A percentile compares a stretch with the other conserved stretches of the same genome.
phyloP scores from a whole-genome alignment of 495 filamentous ascomycete species.

The Oleoguttula mirabilis region DNA sequence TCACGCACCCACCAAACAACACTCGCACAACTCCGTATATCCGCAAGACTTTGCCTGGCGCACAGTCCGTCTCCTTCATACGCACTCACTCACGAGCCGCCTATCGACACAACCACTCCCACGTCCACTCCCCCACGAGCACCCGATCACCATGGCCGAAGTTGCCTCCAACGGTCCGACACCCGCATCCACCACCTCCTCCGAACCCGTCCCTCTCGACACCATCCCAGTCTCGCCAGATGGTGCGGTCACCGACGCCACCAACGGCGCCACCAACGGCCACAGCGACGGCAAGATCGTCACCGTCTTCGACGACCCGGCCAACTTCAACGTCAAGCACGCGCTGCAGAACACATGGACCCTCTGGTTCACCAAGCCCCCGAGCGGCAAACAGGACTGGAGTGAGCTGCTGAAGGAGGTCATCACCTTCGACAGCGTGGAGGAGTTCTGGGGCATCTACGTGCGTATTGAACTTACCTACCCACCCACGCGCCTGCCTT shows the following conservation, averaged over 20 bases:
- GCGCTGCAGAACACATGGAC: slow-evolving; percentile 94
- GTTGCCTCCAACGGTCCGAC: slow-evolving; percentile 5
- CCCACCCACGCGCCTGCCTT: neutral
- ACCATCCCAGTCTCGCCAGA: slow-evolving; percentile 65
- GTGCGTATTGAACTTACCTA: slow-evolving; percentile 43
- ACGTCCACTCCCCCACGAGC: neutral
- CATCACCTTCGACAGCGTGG: slow-evolving; percentile 93
- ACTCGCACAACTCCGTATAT: no score
- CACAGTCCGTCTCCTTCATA: slow-evolving; percentile 3
- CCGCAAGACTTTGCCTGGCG: slow-evolving; percentile 9
- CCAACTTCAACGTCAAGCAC: slow-evolving; percentile 99
- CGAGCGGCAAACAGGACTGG: slow-evolving; percentile 98
- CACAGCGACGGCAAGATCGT: slow-evolving; percentile 48
- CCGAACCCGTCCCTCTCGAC: slow-evolving; percentile 38
- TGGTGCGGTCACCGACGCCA: slow-evolving; percentile 33
- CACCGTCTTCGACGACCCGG: slow-evolving; percentile 92
- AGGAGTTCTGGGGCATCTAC: slow-evolving; percentile 99
- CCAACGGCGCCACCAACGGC: slow-evolving; percentile 21
- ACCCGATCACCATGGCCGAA: slow-evolving; percentile 14
- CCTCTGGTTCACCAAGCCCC: slow-evolving; percentile 98
- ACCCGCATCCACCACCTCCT: slow-evolving; percentile 2
- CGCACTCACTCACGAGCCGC: neutral
- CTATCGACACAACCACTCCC: slow-evolving; percentile 2
- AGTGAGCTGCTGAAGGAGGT: slow-evolving; percentile 96
- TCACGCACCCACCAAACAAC: no score